A percentile compares a stretch with the other conserved stretches of the same genome.
Evolutionary conservation across 2,329 filamentous ascomycete genomes (phyloP).

Genomic region (Dothiorella sarmentorum): DNA sequence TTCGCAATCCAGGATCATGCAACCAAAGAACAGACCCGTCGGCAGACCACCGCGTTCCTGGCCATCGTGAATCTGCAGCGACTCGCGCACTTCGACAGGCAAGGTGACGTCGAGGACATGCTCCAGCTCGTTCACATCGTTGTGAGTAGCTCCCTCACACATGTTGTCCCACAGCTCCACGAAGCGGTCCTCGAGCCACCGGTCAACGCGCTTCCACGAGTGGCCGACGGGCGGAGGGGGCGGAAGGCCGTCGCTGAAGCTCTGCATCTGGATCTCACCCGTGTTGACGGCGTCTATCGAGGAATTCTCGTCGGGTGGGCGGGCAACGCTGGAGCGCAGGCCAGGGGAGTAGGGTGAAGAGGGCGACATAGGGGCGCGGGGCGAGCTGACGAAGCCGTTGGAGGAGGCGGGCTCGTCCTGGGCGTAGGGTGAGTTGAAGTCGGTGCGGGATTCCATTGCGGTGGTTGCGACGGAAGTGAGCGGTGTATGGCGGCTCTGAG

Average conservation of each 20-base stretch:
- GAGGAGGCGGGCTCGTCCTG: slow-evolving; percentile 63
- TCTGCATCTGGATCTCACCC: slow-evolving; percentile 94
- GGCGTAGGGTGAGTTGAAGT: slow-evolving; percentile 74
- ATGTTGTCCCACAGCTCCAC: slow-evolving; percentile 91
- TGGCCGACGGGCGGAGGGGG: slow-evolving; percentile 83
- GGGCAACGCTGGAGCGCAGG: slow-evolving; percentile 72
- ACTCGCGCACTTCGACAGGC: slow-evolving; percentile 90
- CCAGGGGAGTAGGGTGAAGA: slow-evolving; percentile 83
- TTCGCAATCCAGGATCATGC: slow-evolving; percentile 95
- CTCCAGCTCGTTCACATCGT: slow-evolving; percentile 95
- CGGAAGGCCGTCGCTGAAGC: slow-evolving; percentile 85
- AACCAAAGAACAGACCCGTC: slow-evolving; percentile 87
- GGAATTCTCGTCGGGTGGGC: slow-evolving; percentile 61
- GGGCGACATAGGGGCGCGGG: slow-evolving; percentile 55
- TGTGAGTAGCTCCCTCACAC: slow-evolving; percentile 84
- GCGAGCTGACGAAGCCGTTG: slow-evolving; percentile 60
- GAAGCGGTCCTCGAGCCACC: slow-evolving; percentile 93
- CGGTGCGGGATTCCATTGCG: slow-evolving; percentile 81
- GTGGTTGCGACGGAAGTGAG: slow-evolving; percentile 83
- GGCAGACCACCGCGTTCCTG: slow-evolving; percentile 90
- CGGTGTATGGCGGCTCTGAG: slow-evolving; percentile 74
- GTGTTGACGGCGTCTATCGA: slow-evolving; percentile 61
- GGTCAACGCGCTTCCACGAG: slow-evolving; percentile 92
- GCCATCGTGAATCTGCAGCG: slow-evolving; percentile 87
- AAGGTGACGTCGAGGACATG: slow-evolving; percentile 93